These are phyloP conservation scores for Aspergillus alliaceus DNA, from an alignment of 2,329 filamentous ascomycete genomes.

Conservation along the genomic window DNA sequence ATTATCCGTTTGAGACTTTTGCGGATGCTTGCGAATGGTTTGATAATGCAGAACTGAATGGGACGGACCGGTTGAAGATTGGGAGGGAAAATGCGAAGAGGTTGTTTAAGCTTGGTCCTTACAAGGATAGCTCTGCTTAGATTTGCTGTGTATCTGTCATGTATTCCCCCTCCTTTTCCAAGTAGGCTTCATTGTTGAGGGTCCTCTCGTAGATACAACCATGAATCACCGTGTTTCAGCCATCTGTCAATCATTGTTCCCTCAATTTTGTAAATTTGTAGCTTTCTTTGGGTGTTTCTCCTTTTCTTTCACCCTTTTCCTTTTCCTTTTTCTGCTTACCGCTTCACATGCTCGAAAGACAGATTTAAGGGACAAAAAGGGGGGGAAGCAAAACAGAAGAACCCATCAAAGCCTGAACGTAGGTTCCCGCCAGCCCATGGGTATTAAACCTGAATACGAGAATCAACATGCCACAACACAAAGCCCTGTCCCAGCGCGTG, in stretches of 20 bases:
- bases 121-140: slow-evolving; percentile 33
- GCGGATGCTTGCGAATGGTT: slow-evolving; percentile 46
- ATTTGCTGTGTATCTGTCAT: neutral
- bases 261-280: neutral
- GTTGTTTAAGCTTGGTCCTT: slow-evolving; percentile 39
- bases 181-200: neutral
- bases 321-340: neutral
- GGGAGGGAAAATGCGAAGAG: slow-evolving; percentile 49
- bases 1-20: slow-evolving; percentile 44
- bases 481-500: neutral
- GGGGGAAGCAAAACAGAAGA: neutral
- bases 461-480: neutral
- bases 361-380: neutral
- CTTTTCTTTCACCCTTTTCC: neutral
- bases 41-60: slow-evolving; percentile 41
- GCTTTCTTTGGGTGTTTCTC: neutral
- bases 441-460: neutral
- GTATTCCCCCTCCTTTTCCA: neutral
- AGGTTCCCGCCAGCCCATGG: neutral
- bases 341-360: neutral
- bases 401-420: neutral
- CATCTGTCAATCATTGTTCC: neutral
- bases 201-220: neutral
- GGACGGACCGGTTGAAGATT: slow-evolving; percentile 41
- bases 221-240: neutral